Evolutionary conservation across 192 early-diverging fungal genomes (phyloP), one percentile per base, ranked within the genome.

Genomic region (Dimargaris cristalligena): DNA sequence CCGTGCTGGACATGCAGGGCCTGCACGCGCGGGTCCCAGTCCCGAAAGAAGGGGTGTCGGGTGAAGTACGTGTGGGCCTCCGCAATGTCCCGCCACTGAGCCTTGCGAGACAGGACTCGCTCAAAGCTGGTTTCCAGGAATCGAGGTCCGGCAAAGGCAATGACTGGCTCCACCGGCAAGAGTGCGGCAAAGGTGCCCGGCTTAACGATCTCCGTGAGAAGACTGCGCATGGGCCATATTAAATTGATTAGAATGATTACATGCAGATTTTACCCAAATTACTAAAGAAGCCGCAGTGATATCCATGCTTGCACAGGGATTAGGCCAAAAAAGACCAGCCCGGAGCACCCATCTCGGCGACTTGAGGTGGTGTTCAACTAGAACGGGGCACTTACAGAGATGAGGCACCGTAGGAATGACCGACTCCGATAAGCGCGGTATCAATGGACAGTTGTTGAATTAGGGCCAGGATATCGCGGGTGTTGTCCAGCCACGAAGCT

Each of bases 401-500:
- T 1, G 63, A 47, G 0, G 66, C 73, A 16, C 74, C 74, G 63
- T 65, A 72, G 18, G 74, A 75, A 52, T 72, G 70, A 14, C 74
- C 74, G n/a, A 71, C 62, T 0, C 70, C 74, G 18, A 75, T 38
- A 0, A 75, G 34, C 9, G 38, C 54, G 20, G 38, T 29, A 9
- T 58, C 30, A 14, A 10, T 26, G 28, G 34, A 33, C 10, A 74
- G 67, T 35, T 74, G 73, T 10, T 25, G 20, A 8, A 71, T 6
- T 8, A 74, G 54, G 0, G 64, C 51, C 6, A 74, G 59, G 16
- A 74, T 66, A 22, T 74, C 72, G 16, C 63, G 64, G 3, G 69
- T 63, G 25, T 66, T 52, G 35, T 63, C 30, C 28, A 63, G 62
- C 69, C 72, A 70, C 13, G 13, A n/a, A 22, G 49, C 49, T 16